A percentile compares a stretch with the other conserved stretches of the same genome.
These are phyloP conservation scores for Geranomyces michiganensis DNA, from an alignment of 192 early-diverging fungal genomes.

Conservation along the genomic window DNA sequence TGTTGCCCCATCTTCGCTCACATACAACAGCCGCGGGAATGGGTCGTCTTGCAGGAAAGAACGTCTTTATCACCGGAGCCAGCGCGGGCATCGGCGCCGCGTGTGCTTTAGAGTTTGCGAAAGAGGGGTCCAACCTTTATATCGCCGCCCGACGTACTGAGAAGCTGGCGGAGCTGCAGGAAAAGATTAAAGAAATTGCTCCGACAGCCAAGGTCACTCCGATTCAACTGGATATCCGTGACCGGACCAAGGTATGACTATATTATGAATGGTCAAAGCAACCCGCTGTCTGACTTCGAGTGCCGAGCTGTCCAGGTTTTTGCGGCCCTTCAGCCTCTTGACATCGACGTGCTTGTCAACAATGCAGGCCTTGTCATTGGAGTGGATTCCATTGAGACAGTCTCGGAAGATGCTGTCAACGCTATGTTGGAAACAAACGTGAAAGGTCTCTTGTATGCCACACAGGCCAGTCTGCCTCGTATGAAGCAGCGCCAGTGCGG, in stretches of 20 bases:
- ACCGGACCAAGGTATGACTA: slow-evolving; percentile 49
- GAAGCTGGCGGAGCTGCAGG: slow-evolving; percentile 60
- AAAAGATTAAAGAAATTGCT: slow-evolving; percentile 48
- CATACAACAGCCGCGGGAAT: no score
- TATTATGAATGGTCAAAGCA: no score
- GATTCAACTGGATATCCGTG: slow-evolving; percentile 73
- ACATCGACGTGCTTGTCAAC: slow-evolving; percentile 85
- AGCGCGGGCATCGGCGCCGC: slow-evolving; percentile 73
- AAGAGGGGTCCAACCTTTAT: slow-evolving; percentile 62
- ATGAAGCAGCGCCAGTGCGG: slow-evolving; percentile 74
- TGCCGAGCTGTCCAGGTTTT: slow-evolving; percentile 26
- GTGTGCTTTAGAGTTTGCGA: slow-evolving; percentile 69
- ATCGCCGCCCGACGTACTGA: slow-evolving; percentile 52
- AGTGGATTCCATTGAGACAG: slow-evolving; percentile 64
- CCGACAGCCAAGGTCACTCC: slow-evolving; percentile 61
- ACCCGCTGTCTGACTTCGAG: no score
- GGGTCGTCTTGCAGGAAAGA: no score
- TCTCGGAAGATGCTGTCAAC: slow-evolving; percentile 67
- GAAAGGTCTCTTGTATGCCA: slow-evolving; percentile 82
- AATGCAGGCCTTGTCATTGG: slow-evolving; percentile 86
- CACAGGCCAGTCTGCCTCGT: slow-evolving; percentile 74
- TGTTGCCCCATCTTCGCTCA: no score
- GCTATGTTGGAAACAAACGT: slow-evolving; percentile 90
- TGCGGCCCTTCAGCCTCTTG: slow-evolving; percentile 43
- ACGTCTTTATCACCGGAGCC: slow-evolving; percentile 61